phyloP scores from a whole-genome alignment of 2,329 filamentous ascomycete genomes.

The Aspergillus ruber region DNA sequence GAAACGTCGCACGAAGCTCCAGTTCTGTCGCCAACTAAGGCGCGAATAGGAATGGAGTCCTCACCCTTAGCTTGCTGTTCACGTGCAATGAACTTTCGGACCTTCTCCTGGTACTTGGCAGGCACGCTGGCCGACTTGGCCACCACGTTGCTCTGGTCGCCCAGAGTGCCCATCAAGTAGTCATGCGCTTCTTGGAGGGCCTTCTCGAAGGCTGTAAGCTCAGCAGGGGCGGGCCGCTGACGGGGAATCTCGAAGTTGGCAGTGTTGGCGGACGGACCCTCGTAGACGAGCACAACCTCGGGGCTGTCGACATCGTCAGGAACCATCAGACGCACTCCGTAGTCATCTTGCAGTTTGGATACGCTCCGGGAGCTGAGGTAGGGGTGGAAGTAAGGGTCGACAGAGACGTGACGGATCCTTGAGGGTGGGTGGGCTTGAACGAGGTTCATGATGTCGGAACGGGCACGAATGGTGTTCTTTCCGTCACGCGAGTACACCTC shows the following conservation, averaged over 20 bases:
- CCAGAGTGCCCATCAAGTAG: constrained; percentile 48
- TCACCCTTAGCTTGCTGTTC: constrained; percentile 48
- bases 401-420: constrained; percentile 37
- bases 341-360: constrained; percentile 34
- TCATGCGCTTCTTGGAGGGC: constrained; percentile 54
- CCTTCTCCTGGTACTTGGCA: constrained; percentile 58
- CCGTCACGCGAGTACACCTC: constrained; percentile 81
- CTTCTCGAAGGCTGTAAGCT: constrained; percentile 52
- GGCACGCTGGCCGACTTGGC: constrained; percentile 50
- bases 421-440: constrained; percentile 44
- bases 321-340: constrained; percentile 44
- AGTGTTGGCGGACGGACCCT: constrained; percentile 38
- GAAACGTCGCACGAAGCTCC: constrained; percentile 47
- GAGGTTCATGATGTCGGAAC: constrained; percentile 45
- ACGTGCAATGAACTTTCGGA: constrained; percentile 52
- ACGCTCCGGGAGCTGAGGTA: constrained; percentile 38
- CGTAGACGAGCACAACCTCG: constrained; percentile 46
- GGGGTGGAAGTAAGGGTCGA: constrained; percentile 46
- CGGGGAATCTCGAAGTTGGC: constrained; percentile 50
- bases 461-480: constrained; percentile 59
- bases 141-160: constrained; percentile 50
- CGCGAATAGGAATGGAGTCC: constrained; percentile 52
- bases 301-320: constrained; percentile 40
- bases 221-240: constrained; percentile 49
- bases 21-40: constrained; percentile 40